Conservation (phyloP, 306 rosid genomes). For the Fragaria nilgerrensis region DNA sequence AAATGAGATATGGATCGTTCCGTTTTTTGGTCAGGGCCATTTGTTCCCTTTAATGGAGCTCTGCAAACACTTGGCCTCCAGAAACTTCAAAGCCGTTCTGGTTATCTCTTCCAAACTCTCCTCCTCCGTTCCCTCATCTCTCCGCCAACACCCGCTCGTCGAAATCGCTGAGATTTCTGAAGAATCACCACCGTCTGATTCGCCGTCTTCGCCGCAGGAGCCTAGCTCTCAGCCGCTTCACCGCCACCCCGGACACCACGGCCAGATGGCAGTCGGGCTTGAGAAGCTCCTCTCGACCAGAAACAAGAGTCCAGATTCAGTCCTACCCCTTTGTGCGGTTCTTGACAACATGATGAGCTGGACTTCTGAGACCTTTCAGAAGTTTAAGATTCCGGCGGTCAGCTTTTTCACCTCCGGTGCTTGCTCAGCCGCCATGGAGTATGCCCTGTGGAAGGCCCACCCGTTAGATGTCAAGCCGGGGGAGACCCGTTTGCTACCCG, state of each 20-base stretch:
- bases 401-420: constrained; percentile 63
- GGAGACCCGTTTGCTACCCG: constrained; percentile 45
- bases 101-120: constrained; percentile 41
- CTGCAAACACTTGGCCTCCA: constrained; percentile 51
- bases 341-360: constrained; percentile 57
- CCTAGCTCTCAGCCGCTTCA: constrained; percentile 13
- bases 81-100: constrained; percentile 37
- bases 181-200: background rate
- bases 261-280: constrained; percentile 22
- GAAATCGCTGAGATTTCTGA: constrained; percentile 32
- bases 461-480: constrained; percentile 40
- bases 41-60: constrained; percentile 60
- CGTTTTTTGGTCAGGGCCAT: constrained; percentile 69
- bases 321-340: constrained; percentile 49
- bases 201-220: background rate
- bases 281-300: constrained; percentile 31
- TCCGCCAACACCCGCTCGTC: constrained; percentile 43
- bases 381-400: constrained; percentile 44
- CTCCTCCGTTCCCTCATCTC: constrained; percentile 47
- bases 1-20: constrained; percentile 47
- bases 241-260: constrained; percentile 15
- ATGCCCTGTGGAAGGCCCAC: constrained; percentile 51
- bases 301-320: constrained; percentile 3
- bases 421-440: constrained; percentile 52
- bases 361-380: constrained; percentile 33